Evolutionary conservation across 2,329 filamentous ascomycete genomes (phyloP).

Genomic region (Neodidymelliopsis sp.): DNA sequence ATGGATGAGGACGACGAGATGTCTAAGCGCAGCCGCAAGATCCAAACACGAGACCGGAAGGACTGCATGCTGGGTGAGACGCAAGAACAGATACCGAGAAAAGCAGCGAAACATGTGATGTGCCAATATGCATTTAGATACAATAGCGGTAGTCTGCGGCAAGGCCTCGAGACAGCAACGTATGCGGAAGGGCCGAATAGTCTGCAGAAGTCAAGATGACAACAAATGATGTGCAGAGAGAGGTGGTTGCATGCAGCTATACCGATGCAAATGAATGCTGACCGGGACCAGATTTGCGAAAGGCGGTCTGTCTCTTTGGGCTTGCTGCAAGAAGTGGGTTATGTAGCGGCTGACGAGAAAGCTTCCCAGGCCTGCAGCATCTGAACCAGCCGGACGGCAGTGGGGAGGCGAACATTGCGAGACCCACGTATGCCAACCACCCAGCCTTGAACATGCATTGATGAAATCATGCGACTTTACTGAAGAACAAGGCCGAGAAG

Average conservation of each 20-base stretch:
- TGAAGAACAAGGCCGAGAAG: constrained; percentile 25
- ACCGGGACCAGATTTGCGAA: background rate
- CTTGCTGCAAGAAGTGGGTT: background rate
- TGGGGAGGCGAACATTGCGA: constrained; percentile 22
- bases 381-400: constrained; percentile 25
- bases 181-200: constrained; percentile 12
- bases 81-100: background rate
- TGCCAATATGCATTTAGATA: constrained; percentile 3
- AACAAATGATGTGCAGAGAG: background rate
- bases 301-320: background rate
- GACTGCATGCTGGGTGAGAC: background rate
- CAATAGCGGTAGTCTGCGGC: background rate
- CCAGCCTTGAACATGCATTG: constrained; percentile 32
- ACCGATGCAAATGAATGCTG: constrained; percentile 2
- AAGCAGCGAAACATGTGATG: background rate
- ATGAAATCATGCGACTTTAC: constrained; percentile 22
- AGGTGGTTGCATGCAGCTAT: constrained; percentile 1
- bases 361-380: constrained; percentile 11
- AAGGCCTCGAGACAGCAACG: background rate
- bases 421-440: constrained; percentile 21
- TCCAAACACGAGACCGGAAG: background rate
- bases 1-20: background rate
- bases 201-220: constrained; percentile 2
- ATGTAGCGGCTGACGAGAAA: constrained; percentile 14
- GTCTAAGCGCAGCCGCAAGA: background rate